Evolutionary conservation across 139 green algal species (phyloP).

Genomic region (Chlorella sp.): DNA sequence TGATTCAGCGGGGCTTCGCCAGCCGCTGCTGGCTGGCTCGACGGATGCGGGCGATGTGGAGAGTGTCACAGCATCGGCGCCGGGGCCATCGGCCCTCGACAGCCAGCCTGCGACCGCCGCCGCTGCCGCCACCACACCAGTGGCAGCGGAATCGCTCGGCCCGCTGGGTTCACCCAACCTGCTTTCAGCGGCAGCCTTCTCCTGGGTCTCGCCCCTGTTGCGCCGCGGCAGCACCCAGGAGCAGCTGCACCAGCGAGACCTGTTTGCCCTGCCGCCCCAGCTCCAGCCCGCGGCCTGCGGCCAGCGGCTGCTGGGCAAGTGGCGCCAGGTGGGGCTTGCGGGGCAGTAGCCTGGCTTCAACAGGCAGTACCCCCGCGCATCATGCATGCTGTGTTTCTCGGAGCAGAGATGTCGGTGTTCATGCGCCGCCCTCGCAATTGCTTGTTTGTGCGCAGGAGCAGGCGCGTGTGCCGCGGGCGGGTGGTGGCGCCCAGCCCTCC

Average conservation of each 20-base stretch:
- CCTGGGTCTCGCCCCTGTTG: conserved; percentile 67
- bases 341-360: too few species aligned
- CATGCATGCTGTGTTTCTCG: too few species aligned
- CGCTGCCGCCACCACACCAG: not conserved
- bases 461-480: not conserved
- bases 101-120: not conserved
- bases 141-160: not conserved
- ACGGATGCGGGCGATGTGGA: not conserved
- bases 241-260: conserved; percentile 64
- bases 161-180: not conserved
- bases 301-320: conserved; percentile 54
- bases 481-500: conserved; percentile 30
- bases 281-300: conserved; percentile 53
- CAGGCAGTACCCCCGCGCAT: too few species aligned
- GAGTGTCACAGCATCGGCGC: not conserved
- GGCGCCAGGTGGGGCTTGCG: conserved; percentile 49
- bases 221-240: conserved; percentile 13
- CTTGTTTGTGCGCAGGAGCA: conserved; percentile 37
- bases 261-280: conserved; percentile 51
- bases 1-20: not conserved
- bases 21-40: not conserved
- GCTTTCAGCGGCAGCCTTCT: conserved; percentile 39
- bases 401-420: too few species aligned
- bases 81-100: not conserved
- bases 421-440: too few species aligned